Evolutionary conservation across 129 eudicot species (phyloP), one percentile per base, ranked within the genome.

Genomic region (Glebionis coronaria): DNA sequence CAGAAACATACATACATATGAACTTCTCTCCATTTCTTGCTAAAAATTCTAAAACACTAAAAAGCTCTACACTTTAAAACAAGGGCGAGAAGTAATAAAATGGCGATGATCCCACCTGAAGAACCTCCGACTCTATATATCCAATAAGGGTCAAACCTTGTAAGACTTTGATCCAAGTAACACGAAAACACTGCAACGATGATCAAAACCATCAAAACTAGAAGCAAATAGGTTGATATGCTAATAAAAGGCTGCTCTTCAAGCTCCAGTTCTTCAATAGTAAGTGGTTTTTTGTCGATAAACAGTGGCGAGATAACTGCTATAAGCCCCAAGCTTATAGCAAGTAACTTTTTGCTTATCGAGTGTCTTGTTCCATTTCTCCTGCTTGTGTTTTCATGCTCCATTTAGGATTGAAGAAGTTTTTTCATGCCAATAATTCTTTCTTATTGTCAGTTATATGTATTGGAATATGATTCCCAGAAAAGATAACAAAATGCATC

Each of bases 41-140:
- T 6, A 35, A 8, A n/a, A 35, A 35, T 35, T 47, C 18, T 60
- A 7, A 3, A 11, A 53, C 25, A 16, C 52, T 76, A 76, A 71
- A 81, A 76, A 45, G 83, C 83, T 65, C 80, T 88, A 65, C 87
- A 86, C 84, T 67, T 86, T 46, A 93, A 66, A 65, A 93, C 87
- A 55, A 93, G 74, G 3, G 81, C 75, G 54, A 93, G 95, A 64
- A 93, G 38, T 55, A 79, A 4, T 45, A 92, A 82, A 67, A 85
- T 35, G 14, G 84, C 25, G 14, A 86, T 27, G 45, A 93, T 86
- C 61, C 98, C 98, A 13, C 86, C 81, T 3, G 98, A 84, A 62
- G 98, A 93, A 14, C 98, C 98, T 38, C 95, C 84, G 18, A 81
- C 91, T 56, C 98, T 84, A 38, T 84, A 87, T 54, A 93, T 93